Evolutionary conservation across 1,284 basidiomycete species (phyloP).

Genomic region (Malassezia slooffiae): DNA sequence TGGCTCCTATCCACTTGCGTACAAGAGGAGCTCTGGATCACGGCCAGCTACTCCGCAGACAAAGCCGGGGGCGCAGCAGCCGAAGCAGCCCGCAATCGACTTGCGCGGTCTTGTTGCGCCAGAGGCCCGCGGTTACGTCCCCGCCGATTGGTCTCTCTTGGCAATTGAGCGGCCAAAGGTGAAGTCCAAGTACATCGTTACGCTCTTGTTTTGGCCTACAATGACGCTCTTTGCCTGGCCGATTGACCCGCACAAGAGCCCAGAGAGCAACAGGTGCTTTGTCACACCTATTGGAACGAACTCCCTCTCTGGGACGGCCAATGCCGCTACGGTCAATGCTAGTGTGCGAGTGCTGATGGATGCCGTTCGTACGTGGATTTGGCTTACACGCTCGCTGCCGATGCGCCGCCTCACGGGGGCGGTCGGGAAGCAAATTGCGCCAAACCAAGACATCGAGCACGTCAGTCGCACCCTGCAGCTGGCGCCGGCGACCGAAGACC

Average conservation of each 20-base stretch:
- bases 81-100: not conserved
- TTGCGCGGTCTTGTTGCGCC: not conserved
- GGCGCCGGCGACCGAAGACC: not conserved
- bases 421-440: not conserved
- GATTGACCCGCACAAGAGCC: constrained; percentile 4
- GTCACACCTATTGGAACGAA: not conserved
- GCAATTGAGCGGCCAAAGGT: constrained; percentile 3
- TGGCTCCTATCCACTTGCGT: too few relatives aligned
- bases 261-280: constrained; percentile 4
- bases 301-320: too few relatives aligned
- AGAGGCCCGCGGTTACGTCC: not conserved
- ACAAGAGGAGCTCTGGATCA: too few relatives aligned
- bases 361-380: constrained; percentile 9
- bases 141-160: constrained; percentile 10
- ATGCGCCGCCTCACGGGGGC: not conserved
- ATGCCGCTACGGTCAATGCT: not conserved
- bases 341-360: constrained; percentile 10
- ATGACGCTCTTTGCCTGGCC: constrained; percentile 13
- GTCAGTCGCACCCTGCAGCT: constrained; percentile 1
- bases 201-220: constrained; percentile 5
- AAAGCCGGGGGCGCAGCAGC: too few relatives aligned
- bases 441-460: constrained; percentile 1
- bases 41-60: too few relatives aligned
- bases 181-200: constrained; percentile 6
- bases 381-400: not conserved